Percentiles rank a stretch among this genome's conserved stretches.
These are phyloP conservation scores for Dictyostelium capitatum DNA, from an alignment of 78 protist species.

Conservation along the genomic window DNA sequence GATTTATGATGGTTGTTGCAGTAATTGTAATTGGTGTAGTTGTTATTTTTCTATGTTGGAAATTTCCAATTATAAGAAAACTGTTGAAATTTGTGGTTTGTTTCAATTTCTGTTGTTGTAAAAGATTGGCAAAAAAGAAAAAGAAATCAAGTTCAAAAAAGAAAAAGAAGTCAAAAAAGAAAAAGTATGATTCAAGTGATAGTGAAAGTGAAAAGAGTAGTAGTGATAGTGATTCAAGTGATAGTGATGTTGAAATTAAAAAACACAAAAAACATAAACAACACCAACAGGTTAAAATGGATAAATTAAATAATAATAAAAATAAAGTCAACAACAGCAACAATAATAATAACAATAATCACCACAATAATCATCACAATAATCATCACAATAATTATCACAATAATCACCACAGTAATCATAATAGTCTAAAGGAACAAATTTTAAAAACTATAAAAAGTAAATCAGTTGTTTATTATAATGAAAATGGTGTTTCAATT, in stretches of 20 bases:
- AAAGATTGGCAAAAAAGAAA: not conserved
- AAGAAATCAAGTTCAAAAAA: not conserved
- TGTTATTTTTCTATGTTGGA: not conserved
- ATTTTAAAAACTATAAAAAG: not conserved
- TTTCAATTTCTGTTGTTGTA: not conserved
- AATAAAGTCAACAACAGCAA: not conserved
- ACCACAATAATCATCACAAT: not conserved
- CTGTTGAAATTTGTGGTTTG: not conserved
- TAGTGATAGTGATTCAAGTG: not conserved
- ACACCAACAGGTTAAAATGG: not conserved
- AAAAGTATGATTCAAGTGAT: too few relatives aligned
- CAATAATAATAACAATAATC: not conserved
- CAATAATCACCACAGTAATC: not conserved
- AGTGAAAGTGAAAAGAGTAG: not conserved
- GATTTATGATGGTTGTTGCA: not conserved
- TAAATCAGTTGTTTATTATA: not conserved
- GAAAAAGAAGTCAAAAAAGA: not conserved
- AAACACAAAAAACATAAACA: not conserved
- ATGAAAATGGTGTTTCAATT: not conserved
- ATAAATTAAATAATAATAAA: not conserved
- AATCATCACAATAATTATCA: not conserved
- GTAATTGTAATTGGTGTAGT: not conserved
- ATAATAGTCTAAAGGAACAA: not conserved
- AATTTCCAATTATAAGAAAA: conserved; percentile 22
- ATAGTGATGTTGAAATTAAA: not conserved